phyloP scores from a whole-genome alignment of 441 rosid species.

The Gossypium laxum region DNA sequence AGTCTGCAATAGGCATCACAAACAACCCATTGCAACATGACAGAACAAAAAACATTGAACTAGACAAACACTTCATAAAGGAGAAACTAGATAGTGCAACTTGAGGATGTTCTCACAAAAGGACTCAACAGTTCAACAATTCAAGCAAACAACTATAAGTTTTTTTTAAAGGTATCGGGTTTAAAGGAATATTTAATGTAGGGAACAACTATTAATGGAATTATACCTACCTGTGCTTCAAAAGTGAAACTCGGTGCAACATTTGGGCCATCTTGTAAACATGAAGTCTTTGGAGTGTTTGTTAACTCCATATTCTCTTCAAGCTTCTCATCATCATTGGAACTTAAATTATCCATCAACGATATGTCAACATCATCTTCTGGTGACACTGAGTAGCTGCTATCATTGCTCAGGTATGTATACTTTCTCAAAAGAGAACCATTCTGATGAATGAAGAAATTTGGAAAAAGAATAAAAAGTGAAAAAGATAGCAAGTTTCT shows the following conservation, averaged over 20 bases:
- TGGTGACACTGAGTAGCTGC: constrained; percentile 69
- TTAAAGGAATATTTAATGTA: background rate
- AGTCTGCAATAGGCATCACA: too few relatives aligned
- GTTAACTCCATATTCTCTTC: constrained; percentile 32
- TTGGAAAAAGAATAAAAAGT: background rate
- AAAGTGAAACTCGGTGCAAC: constrained; percentile 58
- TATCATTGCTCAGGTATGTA: constrained; percentile 76
- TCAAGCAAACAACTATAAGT: background rate
- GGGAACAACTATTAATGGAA: background rate
- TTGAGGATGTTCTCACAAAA: too few relatives aligned
- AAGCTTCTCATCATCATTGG: constrained; percentile 37
- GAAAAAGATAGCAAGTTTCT: background rate
- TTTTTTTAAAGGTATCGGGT: background rate
- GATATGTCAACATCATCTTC: constrained; percentile 85
- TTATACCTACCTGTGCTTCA: constrained; percentile 72
- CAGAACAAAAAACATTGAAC: too few relatives aligned
- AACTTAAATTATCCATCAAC: constrained; percentile 42
- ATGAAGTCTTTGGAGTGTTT: constrained; percentile 28
- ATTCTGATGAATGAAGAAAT: constrained; percentile 43
- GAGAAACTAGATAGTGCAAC: too few relatives aligned
- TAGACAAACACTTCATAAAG: too few relatives aligned
- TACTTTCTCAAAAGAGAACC: constrained; percentile 78
- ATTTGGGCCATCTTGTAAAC: constrained; percentile 34
- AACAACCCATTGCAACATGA: too few relatives aligned
- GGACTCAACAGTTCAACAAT: background rate